A percentile compares a stretch with the other conserved stretches of the same genome.
Conservation (phyloP, 371 early-diverging fungal species). For the Nosema muscidifuracis region DNA sequence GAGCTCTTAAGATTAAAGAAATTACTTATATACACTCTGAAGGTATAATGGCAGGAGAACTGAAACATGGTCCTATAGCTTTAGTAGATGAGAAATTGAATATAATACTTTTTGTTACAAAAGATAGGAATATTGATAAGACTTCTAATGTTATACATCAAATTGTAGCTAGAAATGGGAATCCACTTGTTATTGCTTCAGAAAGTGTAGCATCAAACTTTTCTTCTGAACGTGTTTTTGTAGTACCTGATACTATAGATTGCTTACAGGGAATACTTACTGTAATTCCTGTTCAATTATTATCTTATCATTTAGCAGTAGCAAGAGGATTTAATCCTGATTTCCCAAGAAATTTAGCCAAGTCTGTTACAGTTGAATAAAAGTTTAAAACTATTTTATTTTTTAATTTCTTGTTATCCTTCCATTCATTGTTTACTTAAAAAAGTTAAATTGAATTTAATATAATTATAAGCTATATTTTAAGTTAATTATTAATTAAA, state of each 20-base stretch:
- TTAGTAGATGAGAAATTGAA: conserved; percentile 92
- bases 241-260: conserved; percentile 83
- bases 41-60: conserved; percentile 94
- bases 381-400: too few relatives aligned
- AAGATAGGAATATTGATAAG: conserved; percentile 75
- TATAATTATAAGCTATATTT: too few relatives aligned
- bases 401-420: too few relatives aligned
- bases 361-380: conserved; percentile 66
- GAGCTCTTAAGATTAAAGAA: conserved; percentile 97
- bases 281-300: conserved; percentile 88
- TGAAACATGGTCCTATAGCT: conserved; percentile 98
- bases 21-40: conserved; percentile 66
- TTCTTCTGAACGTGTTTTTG: conserved; percentile 65
- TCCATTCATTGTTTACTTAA: too few relatives aligned
- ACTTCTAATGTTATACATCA: conserved; percentile 88
- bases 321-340: conserved; percentile 89
- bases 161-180: conserved; percentile 86
- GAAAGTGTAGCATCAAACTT: conserved; percentile 64
- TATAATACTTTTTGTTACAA: conserved; percentile 80
- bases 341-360: conserved; percentile 95
- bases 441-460: too few relatives aligned
- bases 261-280: conserved; percentile 72
- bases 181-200: conserved; percentile 84
- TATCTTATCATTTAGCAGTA: conserved; percentile 91
- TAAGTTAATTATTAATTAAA: too few relatives aligned